These are phyloP conservation scores for Sclerotiophoma versabilis DNA, from an alignment of 2,329 filamentous ascomycete species.

Conservation along the genomic window DNA sequence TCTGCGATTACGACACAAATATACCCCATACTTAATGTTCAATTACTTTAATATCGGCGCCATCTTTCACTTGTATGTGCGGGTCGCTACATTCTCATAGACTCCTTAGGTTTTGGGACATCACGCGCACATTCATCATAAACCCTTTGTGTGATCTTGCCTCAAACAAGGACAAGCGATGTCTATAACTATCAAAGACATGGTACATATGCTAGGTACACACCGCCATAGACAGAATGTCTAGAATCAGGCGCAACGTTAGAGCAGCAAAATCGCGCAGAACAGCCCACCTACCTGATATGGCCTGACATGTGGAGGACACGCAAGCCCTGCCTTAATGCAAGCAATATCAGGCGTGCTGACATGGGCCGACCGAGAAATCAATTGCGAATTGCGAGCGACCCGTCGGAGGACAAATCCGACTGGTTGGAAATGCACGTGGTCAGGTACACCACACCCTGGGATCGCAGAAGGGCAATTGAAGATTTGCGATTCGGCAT, in stretches of 20 bases:
- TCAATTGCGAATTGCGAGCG: not conserved
- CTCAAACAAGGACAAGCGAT: too few species aligned
- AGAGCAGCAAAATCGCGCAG: slow-evolving; percentile 7
- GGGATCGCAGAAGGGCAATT: too few species aligned
- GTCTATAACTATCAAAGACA: not conserved
- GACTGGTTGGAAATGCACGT: not conserved
- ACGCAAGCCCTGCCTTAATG: slow-evolving; percentile 5
- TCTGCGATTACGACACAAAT: slow-evolving; percentile 2
- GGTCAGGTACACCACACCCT: not conserved
- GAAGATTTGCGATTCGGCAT: too few species aligned
- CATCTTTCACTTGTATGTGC: not conserved
- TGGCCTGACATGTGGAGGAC: slow-evolving; percentile 9
- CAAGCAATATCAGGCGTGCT: slow-evolving; percentile 1
- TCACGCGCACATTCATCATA: too few species aligned
- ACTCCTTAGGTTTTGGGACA: not conserved
- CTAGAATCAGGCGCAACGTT: not conserved
- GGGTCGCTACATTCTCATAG: not conserved
- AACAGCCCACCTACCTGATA: slow-evolving; percentile 8
- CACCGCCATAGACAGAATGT: not conserved
- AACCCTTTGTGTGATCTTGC: too few species aligned
- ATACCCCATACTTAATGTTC: slow-evolving; percentile 15
- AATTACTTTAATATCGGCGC: not conserved
- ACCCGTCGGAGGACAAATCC: not conserved
- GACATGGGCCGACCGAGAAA: not conserved
- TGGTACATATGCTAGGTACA: too few species aligned